Percentiles rank a stretch among this genome's conserved stretches.
Conservation (phyloP, 345 rosid species). For the Eucalyptus urophylla region DNA sequence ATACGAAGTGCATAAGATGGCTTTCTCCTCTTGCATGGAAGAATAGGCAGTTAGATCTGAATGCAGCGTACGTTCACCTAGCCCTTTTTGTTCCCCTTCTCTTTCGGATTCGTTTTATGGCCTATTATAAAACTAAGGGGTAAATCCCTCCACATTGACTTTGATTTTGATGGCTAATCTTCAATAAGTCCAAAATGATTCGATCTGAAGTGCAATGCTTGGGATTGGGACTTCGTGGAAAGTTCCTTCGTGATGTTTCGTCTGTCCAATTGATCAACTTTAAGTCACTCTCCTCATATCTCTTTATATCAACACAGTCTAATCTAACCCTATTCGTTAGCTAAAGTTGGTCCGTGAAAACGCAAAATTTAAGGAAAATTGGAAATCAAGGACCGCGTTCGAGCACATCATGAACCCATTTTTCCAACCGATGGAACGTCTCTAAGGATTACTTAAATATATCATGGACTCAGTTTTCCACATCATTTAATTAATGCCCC, state of each 20-base stretch:
- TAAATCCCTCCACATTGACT: neutral
- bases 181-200: neutral
- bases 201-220: neutral
- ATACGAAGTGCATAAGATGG: neutral
- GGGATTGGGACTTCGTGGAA: neutral
- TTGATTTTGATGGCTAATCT: neutral
- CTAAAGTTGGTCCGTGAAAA: neutral
- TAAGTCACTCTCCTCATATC: neutral
- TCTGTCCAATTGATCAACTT: neutral
- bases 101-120: neutral
- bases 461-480: neutral
- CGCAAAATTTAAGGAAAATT: neutral
- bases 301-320: neutral
- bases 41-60: neutral
- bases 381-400: neutral
- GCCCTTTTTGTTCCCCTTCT: neutral
- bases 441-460: neutral
- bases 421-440: neutral
- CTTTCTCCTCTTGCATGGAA: neutral
- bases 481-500: neutral
- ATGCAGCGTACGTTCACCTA: neutral
- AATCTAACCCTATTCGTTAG: neutral
- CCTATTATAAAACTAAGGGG: neutral
- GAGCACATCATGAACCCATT: neutral
- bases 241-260: neutral